A percentile compares a stretch with the other conserved stretches of the same genome.
phyloP scores from a whole-genome alignment of 768 basidiomycete genomes.

The Boletus vermiculosoides region DNA sequence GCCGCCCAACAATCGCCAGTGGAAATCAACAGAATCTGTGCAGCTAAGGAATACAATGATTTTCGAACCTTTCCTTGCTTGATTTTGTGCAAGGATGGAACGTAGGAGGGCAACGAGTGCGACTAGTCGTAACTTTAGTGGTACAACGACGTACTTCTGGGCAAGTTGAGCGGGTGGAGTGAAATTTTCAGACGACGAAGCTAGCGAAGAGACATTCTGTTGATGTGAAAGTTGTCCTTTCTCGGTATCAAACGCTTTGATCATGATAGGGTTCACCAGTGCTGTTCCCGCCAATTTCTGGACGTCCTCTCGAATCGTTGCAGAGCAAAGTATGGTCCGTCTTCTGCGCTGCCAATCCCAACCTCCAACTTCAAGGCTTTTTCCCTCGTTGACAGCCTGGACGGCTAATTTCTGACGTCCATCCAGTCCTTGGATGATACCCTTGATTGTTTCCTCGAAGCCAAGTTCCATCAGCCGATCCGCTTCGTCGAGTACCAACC shows the following conservation, averaged over 20 bases:
- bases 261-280: conserved; percentile 74
- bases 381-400: conserved; percentile 65
- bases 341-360: conserved; percentile 82
- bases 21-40: conserved; percentile 97
- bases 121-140: conserved; percentile 93
- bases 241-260: conserved; percentile 68
- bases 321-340: conserved; percentile 91
- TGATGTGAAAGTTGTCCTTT: conserved; percentile 15
- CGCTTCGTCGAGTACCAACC: conserved; percentile 96
- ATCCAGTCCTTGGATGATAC: conserved; percentile 84
- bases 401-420: conserved; percentile 72
- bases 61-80: conserved; percentile 54
- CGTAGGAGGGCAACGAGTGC: conserved; percentile 84
- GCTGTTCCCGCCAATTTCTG: conserved; percentile 88
- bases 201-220: conserved; percentile 14
- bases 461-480: conserved; percentile 98
- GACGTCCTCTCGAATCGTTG: conserved; percentile 93
- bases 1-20: conserved; percentile 81
- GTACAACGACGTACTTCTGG: conserved; percentile 88
- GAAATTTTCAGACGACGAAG: conserved; percentile 54
- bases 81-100: conserved; percentile 65
- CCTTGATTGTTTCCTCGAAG: conserved; percentile 92
- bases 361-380: conserved; percentile 69
- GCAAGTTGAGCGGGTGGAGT: conserved; percentile 91
- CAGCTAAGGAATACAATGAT: conserved; percentile 96